Evolutionary conservation across 257 asterid genomes (phyloP), one percentile per base, ranked within the genome.

Genomic region (Avicennia marina): DNA sequence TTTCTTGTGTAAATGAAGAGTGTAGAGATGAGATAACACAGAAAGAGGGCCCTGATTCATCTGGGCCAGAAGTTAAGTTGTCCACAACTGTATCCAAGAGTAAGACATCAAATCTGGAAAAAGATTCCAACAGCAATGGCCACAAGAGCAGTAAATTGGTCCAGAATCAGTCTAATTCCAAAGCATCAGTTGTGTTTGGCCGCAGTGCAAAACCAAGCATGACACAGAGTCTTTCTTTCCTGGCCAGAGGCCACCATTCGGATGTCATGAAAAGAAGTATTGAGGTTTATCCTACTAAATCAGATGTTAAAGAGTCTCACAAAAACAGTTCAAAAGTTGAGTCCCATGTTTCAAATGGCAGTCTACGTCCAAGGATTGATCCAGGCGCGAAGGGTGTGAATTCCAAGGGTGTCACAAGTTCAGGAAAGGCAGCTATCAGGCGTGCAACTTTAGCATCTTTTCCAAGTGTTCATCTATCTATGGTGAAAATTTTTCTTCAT

Each of bases 141-240:
- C 33, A 72, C 19, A 79, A 71, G 68, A 74, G 17, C 65, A 72
- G 19, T 62, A 79, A 72, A 66, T 29, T 33, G 53, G 27, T 72
- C 24, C 79, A 69, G 61, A 78, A 69, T 61, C 72, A 67, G 47
- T 60, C 72, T 4, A 74, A 57, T 50, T 65, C 75, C 5, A 77
- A 60, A 65, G 72, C 67, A 40, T 58, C 86, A 0, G 73, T 71
- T 38, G 84, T 58, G 68, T 67, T 81, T 33, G 79, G 79, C 52
- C 80, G 75, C 18, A 71, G 74, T 9, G 62, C 66, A 0, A 74
- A 69, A 60, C 74, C 78, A 7, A 78, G 77, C 65, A 56, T 80
- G 69, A 66, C 67, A 0, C 88, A 84, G 72, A 84, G 90, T 38
- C 74, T 82, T 2, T 86, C 95, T 0, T 80, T 86, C 38, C 95